Evolutionary conservation across 441 rosid species (phyloP).

Genomic region (Bruguiera hainesii): DNA sequence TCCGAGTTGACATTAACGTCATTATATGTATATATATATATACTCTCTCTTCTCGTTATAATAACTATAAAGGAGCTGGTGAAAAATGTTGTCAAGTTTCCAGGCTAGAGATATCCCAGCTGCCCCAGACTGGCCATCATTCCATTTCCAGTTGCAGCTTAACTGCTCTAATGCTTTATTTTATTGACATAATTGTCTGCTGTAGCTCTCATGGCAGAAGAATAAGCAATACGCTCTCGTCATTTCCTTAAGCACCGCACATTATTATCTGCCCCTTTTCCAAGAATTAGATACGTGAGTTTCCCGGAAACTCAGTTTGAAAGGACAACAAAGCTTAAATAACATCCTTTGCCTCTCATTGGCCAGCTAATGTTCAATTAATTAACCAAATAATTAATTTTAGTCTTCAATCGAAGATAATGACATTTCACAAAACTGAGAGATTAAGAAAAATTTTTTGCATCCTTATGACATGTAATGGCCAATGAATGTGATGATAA

Average conservation of each 20-base stretch:
- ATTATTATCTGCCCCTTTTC: constrained; percentile 2
- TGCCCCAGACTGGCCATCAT: neutral
- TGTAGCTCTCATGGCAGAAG: neutral
- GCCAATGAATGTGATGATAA: too few relatives aligned
- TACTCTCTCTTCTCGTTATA: too few relatives aligned
- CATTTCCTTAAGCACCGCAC: too few relatives aligned
- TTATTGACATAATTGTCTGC: neutral
- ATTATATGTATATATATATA: too few relatives aligned
- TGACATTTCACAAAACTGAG: too few relatives aligned
- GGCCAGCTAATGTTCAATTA: too few relatives aligned
- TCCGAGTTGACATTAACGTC: constrained; percentile 24
- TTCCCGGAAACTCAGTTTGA: constrained; percentile 27
- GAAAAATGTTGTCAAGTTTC: constrained; percentile 9
- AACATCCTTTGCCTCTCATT: too few relatives aligned
- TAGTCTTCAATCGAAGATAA: too few relatives aligned
- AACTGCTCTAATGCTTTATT: neutral
- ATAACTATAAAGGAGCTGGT: neutral
- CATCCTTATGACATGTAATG: too few relatives aligned
- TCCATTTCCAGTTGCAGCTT: constrained; percentile 2
- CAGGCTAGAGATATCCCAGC: neutral
- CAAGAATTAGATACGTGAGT: constrained; percentile 16
- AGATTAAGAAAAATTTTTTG: too few relatives aligned
- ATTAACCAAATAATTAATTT: too few relatives aligned
- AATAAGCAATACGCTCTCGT: neutral
- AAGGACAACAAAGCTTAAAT: constrained; percentile 17